phyloP scores from a whole-genome alignment of 2,329 filamentous ascomycete genomes.

The Eutypella sp. region DNA sequence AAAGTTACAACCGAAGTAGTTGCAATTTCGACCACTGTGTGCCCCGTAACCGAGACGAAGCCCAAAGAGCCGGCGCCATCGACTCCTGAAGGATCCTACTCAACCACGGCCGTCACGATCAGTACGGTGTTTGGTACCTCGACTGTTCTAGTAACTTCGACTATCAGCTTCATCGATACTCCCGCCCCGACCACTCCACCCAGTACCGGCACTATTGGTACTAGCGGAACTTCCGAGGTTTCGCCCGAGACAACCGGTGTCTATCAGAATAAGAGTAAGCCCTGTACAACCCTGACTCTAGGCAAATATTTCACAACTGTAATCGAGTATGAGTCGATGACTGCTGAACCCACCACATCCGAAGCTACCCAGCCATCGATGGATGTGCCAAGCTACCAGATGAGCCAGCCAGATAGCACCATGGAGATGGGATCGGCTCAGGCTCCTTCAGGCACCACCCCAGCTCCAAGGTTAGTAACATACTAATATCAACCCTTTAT shows the following conservation, averaged over 20 bases:
- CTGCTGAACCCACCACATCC: constrained; percentile 10
- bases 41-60: constrained; percentile 18
- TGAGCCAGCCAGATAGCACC: constrained; percentile 18
- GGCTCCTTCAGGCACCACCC: constrained; percentile 3
- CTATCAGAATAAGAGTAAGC: constrained; percentile 8
- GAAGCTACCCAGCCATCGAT: constrained; percentile 12
- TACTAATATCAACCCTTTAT: background rate
- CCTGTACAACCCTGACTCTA: constrained; percentile 20
- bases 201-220: constrained; percentile 5
- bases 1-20: constrained; percentile 22
- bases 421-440: constrained; percentile 8
- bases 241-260: constrained; percentile 4
- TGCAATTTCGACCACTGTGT: constrained; percentile 25
- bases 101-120: constrained; percentile 15
- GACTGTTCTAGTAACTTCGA: constrained; percentile 18
- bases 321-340: constrained; percentile 21
- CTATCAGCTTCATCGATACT: constrained; percentile 21
- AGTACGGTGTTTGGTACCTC: constrained; percentile 21
- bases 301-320: constrained; percentile 22
- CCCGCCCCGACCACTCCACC: constrained; percentile 12
- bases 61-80: constrained; percentile 1
- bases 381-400: constrained; percentile 23
- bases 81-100: constrained; percentile 10
- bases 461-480: constrained; percentile 17
- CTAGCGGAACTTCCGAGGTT: constrained; percentile 10